A percentile compares a stretch with the other conserved stretches of the same genome.
Evolutionary conservation across 225 moss, liverwort and hornwort genomes (phyloP).

Genomic region (Physcomitrellopsis africana): DNA sequence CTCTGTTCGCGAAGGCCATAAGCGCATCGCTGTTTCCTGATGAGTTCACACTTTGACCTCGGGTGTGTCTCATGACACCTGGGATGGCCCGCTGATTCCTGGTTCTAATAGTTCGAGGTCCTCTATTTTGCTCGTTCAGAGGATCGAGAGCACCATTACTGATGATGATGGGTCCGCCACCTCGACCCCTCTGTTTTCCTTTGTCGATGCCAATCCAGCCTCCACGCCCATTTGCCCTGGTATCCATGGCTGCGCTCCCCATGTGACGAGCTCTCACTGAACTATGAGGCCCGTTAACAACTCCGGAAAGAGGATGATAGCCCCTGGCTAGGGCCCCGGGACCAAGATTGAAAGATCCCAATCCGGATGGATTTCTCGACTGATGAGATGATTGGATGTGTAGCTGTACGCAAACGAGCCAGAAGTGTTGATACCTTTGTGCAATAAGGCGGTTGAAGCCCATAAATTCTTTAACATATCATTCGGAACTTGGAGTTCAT

Average conservation of each 20-base stretch:
- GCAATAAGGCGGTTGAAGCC: neutral
- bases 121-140: slow-evolving; percentile 96
- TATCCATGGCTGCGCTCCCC: slow-evolving; percentile 64
- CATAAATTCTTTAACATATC: neutral
- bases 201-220: slow-evolving; percentile 79
- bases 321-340: slow-evolving; percentile 86
- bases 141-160: slow-evolving; percentile 87
- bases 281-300: slow-evolving; percentile 64
- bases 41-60: slow-evolving; percentile 73
- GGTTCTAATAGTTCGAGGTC: slow-evolving; percentile 90
- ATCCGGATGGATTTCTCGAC: slow-evolving; percentile 62
- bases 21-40: slow-evolving; percentile 70
- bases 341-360: slow-evolving; percentile 68
- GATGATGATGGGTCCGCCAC: slow-evolving; percentile 64
- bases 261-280: slow-evolving; percentile 69
- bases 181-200: slow-evolving; percentile 79
- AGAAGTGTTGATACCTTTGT: slow-evolving; percentile 8
- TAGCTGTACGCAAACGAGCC: slow-evolving; percentile 51
- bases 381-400: slow-evolving; percentile 75
- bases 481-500: neutral
- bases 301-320: slow-evolving; percentile 81
- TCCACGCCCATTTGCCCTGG: slow-evolving; percentile 72
- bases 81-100: slow-evolving; percentile 81
- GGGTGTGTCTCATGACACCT: slow-evolving; percentile 75
- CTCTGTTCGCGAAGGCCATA: slow-evolving; percentile 73